Evolutionary conservation across 2,329 filamentous ascomycete genomes (phyloP).

Genomic region (Nigrograna mackinnonii): DNA sequence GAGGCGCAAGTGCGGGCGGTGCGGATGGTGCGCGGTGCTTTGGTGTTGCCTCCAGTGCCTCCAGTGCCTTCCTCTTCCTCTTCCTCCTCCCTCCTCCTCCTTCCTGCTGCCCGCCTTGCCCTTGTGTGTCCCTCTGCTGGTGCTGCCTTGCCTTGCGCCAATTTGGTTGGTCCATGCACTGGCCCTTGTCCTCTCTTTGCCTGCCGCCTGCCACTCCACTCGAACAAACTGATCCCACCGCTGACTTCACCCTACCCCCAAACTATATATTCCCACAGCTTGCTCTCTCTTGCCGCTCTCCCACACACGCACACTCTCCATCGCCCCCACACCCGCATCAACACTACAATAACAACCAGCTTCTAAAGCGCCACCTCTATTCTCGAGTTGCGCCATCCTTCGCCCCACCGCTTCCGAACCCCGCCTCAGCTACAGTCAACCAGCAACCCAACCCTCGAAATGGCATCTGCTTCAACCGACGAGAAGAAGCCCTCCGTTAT

Average conservation of each 20-base stretch:
- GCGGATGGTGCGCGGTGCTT: too few relatives aligned
- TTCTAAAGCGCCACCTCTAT: not conserved
- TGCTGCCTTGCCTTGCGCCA: too few relatives aligned
- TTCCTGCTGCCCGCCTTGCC: not conserved
- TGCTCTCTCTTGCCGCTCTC: not conserved
- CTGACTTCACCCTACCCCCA: too few relatives aligned
- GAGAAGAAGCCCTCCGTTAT: slow-evolving; percentile 41
- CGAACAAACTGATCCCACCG: too few relatives aligned
- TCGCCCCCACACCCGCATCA: slow-evolving; percentile 10
- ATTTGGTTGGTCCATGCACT: too few relatives aligned
- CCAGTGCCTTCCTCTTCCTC: not conserved
- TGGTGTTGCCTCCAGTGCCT: not conserved
- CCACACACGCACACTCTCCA: not conserved
- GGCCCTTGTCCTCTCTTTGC: too few relatives aligned
- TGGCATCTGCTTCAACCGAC: not conserved
- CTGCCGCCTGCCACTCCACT: too few relatives aligned
- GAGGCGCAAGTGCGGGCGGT: too few relatives aligned
- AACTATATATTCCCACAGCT: too few relatives aligned
- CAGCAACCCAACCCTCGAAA: not conserved
- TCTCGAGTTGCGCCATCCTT: too few relatives aligned
- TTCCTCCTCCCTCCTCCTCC: not conserved
- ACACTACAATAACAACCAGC: slow-evolving; percentile 17
- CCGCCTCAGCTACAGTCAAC: not conserved
- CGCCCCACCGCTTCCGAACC: not conserved
- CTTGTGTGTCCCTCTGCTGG: too few relatives aligned